These are phyloP conservation scores for Ascoidea tarda DNA, from an alignment of 805 yeast genomes.

Conservation along the genomic window DNA sequence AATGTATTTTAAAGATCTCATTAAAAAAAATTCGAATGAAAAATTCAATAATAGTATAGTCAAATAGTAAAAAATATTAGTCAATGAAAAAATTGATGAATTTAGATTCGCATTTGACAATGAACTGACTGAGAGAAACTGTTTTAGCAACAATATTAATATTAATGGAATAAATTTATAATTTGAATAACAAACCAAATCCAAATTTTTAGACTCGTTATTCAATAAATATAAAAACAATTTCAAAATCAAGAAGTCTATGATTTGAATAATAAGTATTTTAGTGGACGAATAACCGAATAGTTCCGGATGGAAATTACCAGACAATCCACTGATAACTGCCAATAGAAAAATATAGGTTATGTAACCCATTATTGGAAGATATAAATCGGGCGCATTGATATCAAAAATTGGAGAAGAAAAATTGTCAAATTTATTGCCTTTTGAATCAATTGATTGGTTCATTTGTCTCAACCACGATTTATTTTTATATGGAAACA, in stretches of 20 bases:
- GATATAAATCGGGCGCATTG: slow-evolving; percentile 93
- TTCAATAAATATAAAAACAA: slow-evolving; percentile 72
- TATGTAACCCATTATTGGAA: slow-evolving; percentile 85
- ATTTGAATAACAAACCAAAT: slow-evolving; percentile 79
- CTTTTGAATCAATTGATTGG: slow-evolving; percentile 21
- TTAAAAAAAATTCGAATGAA: slow-evolving; percentile 10
- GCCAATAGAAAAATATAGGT: slow-evolving; percentile 82
- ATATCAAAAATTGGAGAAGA: slow-evolving; percentile 76
- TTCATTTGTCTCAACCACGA: slow-evolving; percentile 59
- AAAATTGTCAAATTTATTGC: slow-evolving; percentile 26
- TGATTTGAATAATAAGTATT: slow-evolving; percentile 65
- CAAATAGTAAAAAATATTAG: slow-evolving; percentile 1
- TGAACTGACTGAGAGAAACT: background rate
- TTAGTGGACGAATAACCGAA: slow-evolving; percentile 80
- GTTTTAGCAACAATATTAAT: slow-evolving; percentile 26
- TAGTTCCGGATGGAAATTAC: slow-evolving; percentile 85
- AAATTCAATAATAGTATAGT: slow-evolving; percentile 8
- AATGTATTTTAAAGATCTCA: slow-evolving; percentile 10
- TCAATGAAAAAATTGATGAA: background rate
- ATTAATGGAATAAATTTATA: slow-evolving; percentile 83
- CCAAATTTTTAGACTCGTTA: slow-evolving; percentile 62
- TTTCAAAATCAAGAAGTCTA: slow-evolving; percentile 66
- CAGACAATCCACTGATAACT: slow-evolving; percentile 69
- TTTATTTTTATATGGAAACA: slow-evolving; percentile 77
- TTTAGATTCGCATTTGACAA: too few relatives aligned